Percentiles rank a stretch among this genome's conserved stretches.
Conservation (phyloP, 208 protist genomes). For the Lotmaria passim region DNA sequence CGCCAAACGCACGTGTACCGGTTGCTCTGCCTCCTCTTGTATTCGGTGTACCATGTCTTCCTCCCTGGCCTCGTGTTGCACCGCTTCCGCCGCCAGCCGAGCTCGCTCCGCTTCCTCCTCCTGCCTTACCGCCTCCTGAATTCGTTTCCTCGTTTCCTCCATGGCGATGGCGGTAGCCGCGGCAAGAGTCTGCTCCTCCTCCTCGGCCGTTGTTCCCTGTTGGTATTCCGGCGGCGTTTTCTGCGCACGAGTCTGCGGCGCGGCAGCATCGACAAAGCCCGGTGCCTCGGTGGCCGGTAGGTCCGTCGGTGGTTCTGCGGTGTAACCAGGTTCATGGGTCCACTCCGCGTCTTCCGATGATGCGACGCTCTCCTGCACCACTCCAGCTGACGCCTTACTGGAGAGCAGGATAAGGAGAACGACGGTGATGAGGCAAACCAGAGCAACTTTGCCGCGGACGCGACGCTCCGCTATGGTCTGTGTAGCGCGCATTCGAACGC, state of each 20-base stretch:
- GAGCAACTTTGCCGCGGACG: not conserved
- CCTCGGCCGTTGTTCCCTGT: not conserved
- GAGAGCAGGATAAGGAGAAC: not conserved
- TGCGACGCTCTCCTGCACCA: not conserved
- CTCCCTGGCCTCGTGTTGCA: slow-evolving; percentile 1
- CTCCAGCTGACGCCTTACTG: not conserved
- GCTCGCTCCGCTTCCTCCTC: not conserved
- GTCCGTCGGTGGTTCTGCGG: not conserved
- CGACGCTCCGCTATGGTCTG: not conserved
- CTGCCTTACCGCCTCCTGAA: slow-evolving; percentile 1
- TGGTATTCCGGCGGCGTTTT: not conserved
- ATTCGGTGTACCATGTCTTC: no score
- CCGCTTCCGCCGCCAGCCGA: not conserved
- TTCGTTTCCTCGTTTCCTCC: not conserved
- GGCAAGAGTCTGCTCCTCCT: not conserved
- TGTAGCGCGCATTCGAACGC: not conserved
- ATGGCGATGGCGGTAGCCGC: not conserved
- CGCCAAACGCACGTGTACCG: not conserved
- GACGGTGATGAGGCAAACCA: not conserved
- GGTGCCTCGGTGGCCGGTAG: not conserved
- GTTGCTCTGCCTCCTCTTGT: not conserved
- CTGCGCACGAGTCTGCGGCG: not conserved
- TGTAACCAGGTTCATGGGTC: not conserved
- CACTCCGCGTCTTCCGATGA: not conserved
- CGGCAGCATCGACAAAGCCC: not conserved